Percentiles rank a stretch among this genome's conserved stretches.
phyloP scores from a whole-genome alignment of 306 rosid species.

The Cucurbita pepo region DNA sequence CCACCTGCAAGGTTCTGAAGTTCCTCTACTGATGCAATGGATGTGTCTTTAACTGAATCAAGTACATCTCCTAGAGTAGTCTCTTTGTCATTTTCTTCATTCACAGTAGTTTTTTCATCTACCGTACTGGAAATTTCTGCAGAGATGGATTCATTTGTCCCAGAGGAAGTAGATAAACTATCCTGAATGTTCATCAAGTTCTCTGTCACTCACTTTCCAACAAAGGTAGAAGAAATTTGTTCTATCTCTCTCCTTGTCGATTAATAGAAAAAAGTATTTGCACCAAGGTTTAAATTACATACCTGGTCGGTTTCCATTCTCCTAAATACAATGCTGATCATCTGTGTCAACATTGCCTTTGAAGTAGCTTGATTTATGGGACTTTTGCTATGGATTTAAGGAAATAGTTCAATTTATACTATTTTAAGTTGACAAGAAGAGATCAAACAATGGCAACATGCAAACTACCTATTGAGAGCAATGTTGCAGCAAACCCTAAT shows the following conservation, averaged over 20 bases:
- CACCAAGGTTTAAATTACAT: slow-evolving; percentile 14
- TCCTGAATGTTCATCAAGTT: slow-evolving; percentile 31
- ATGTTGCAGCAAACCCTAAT: slow-evolving; percentile 96
- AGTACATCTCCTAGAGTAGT: slow-evolving; percentile 81
- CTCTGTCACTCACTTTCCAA: slow-evolving; percentile 6
- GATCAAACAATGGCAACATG: slow-evolving; percentile 3
- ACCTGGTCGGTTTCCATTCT: slow-evolving; percentile 96
- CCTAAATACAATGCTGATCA: slow-evolving; percentile 79
- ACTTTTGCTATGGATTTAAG: slow-evolving; percentile 70
- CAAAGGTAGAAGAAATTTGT: neutral
- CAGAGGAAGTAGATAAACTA: slow-evolving; percentile 43
- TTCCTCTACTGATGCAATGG: slow-evolving; percentile 84
- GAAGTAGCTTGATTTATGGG: slow-evolving; percentile 98
- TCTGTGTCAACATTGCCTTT: slow-evolving; percentile 99
- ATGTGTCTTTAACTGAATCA: slow-evolving; percentile 49
- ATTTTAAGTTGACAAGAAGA: slow-evolving; percentile 9
- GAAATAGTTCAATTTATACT: slow-evolving; percentile 13
- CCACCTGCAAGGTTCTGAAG: slow-evolving; percentile 95
- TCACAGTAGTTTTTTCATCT: slow-evolving; percentile 34
- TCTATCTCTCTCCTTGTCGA: neutral
- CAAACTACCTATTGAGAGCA: slow-evolving; percentile 89
- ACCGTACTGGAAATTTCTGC: slow-evolving; percentile 32
- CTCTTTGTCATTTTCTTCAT: slow-evolving; percentile 52
- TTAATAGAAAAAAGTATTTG: slow-evolving; percentile 5
- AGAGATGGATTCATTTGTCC: slow-evolving; percentile 31